These are phyloP conservation scores for Penicillium macrosclerotiorum DNA, from an alignment of 495 filamentous ascomycete species.

Conservation along the genomic window DNA sequence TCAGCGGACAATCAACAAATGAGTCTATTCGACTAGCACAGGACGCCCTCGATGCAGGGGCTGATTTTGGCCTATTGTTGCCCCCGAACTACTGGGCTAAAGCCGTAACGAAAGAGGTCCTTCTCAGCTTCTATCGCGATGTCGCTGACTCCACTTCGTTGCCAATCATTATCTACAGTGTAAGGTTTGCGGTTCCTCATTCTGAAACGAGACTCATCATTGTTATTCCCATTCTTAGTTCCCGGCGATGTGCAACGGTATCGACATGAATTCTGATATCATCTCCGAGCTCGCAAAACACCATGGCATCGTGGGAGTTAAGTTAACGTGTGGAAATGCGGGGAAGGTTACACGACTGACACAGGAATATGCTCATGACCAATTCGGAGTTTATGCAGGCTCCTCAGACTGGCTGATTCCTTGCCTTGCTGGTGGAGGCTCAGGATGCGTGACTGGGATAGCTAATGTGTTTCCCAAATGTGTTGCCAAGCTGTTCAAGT, in stretches of 20 bases:
- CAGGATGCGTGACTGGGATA: constrained; percentile 64
- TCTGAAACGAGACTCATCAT: too few relatives aligned
- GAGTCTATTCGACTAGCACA: constrained; percentile 64
- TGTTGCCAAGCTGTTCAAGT: constrained; percentile 57
- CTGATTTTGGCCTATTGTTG: constrained; percentile 54
- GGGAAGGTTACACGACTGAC: constrained; percentile 56
- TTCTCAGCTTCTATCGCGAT: constrained; percentile 55
- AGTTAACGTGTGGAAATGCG: constrained; percentile 64
- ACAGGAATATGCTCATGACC: constrained; percentile 44
- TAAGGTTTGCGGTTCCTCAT: too few relatives aligned
- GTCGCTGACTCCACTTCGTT: constrained; percentile 48
- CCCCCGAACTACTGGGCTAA: constrained; percentile 60
- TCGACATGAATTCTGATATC: constrained; percentile 60
- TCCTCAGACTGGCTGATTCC: constrained; percentile 65
- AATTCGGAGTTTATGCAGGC: constrained; percentile 61
- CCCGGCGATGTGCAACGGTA: constrained; percentile 63
- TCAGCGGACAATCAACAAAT: constrained; percentile 56
- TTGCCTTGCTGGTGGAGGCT: constrained; percentile 45
- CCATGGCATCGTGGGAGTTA: constrained; percentile 57
- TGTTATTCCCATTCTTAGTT: constrained; percentile 37
- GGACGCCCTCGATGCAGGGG: constrained; percentile 53
- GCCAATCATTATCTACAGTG: constrained; percentile 60
- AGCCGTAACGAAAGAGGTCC: constrained; percentile 51
- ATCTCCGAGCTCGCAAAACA: constrained; percentile 49
- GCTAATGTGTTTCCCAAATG: constrained; percentile 64